phyloP scores from a whole-genome alignment of 495 filamentous ascomycete species.

The Annulohypoxylon maeteangense region DNA sequence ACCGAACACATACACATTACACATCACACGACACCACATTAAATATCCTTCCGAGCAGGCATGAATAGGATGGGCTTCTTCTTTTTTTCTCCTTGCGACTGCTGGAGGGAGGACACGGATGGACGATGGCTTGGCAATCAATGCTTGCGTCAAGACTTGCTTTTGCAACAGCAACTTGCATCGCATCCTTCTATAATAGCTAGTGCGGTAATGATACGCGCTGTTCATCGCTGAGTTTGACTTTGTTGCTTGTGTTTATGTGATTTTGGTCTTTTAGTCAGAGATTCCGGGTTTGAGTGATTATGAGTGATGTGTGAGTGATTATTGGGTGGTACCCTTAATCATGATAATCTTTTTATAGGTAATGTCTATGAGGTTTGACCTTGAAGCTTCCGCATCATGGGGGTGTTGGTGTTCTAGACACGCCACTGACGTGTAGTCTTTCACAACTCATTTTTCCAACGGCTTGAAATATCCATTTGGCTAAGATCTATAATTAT shows the following conservation, averaged over 20 bases:
- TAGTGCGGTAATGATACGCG: slow-evolving; percentile 17
- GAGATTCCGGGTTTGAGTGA: not conserved
- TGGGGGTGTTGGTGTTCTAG: no score
- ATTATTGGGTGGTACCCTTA: no score
- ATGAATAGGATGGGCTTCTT: not conserved
- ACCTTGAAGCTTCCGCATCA: no score
- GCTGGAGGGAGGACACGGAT: not conserved
- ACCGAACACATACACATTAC: not conserved
- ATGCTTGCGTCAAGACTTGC: not conserved
- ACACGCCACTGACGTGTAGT: no score
- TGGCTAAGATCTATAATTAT: no score
- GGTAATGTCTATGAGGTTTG: no score
- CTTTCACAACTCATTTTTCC: no score
- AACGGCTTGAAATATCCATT: no score
- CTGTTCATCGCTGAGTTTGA: not conserved
- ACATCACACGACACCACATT: no score
- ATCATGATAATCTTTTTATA: no score
- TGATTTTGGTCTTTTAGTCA: not conserved
- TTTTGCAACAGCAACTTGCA: not conserved
- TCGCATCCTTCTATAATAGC: slow-evolving; percentile 32
- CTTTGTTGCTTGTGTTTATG: not conserved
- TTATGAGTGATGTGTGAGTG: not conserved
- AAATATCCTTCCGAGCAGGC: slow-evolving; percentile 13
- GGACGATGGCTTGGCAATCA: not conserved
- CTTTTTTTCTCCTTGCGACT: slow-evolving; percentile 1